A percentile compares a stretch with the other conserved stretches of the same genome.
Conservation (phyloP, 805 yeast genomes). For the Starmerella roubikii region DNA sequence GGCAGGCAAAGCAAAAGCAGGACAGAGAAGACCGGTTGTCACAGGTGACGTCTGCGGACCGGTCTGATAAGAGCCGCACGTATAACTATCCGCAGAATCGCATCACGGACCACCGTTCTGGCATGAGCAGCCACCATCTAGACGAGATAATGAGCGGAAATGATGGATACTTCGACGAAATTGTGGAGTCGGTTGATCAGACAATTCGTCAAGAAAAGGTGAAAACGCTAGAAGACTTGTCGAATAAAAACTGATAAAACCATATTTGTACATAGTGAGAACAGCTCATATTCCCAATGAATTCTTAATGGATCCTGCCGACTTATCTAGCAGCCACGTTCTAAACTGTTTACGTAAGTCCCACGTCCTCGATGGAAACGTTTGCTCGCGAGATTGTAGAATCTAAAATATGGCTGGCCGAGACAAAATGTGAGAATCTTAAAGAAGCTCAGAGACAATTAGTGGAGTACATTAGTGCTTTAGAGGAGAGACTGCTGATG, state of each 20-base stretch:
- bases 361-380: slow-evolving; percentile 12
- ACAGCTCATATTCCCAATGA: no score
- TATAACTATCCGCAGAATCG: slow-evolving; percentile 88
- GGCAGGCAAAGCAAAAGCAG: slow-evolving; percentile 46
- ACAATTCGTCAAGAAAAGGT: slow-evolving; percentile 31
- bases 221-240: no score
- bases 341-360: no score
- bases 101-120: slow-evolving; percentile 87
- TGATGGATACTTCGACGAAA: slow-evolving; percentile 31
- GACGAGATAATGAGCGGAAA: slow-evolving; percentile 51
- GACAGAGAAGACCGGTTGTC: slow-evolving; percentile 58
- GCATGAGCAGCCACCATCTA: slow-evolving; percentile 62
- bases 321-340: no score
- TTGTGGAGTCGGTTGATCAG: slow-evolving; percentile 39
- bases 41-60: slow-evolving; percentile 78
- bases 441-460: slow-evolving; percentile 10
- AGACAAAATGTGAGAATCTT: slow-evolving; percentile 8
- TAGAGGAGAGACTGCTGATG: slow-evolving; percentile 7
- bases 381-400: slow-evolving; percentile 11
- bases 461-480: slow-evolving; percentile 5
- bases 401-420: slow-evolving; percentile 9
- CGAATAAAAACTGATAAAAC: no score
- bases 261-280: no score
- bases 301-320: no score
- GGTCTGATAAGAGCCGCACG: slow-evolving; percentile 87